phyloP scores from a whole-genome alignment of 371 early-diverging fungal genomes.

The Mortierella sp. region DNA sequence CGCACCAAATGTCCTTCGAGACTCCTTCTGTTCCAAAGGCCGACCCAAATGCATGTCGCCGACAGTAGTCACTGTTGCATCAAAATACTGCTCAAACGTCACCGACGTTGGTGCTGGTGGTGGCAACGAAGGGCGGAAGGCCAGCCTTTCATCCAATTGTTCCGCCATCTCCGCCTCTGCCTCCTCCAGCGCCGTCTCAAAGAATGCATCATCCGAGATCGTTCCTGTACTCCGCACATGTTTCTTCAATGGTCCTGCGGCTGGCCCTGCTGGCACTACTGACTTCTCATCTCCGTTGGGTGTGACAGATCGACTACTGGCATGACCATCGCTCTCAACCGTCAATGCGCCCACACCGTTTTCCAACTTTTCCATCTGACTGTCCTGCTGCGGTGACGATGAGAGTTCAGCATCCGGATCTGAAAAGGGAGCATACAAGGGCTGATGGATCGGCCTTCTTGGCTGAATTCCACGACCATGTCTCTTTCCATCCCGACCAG shows the following conservation, averaged over 20 bases:
- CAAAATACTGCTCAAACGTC: constrained; percentile 58
- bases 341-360: not conserved
- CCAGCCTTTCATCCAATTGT: constrained; percentile 16
- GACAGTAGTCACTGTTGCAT: constrained; percentile 18
- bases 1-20: constrained; percentile 51
- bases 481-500: constrained; percentile 2
- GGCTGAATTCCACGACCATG: constrained; percentile 19
- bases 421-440: constrained; percentile 39
- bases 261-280: not conserved
- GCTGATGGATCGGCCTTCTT: constrained; percentile 30
- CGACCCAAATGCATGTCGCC: constrained; percentile 56
- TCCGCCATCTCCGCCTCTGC: constrained; percentile 32
- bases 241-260: constrained; percentile 35
- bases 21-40: constrained; percentile 50
- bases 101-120: constrained; percentile 41
- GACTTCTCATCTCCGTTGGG: not conserved
- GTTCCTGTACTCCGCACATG: constrained; percentile 48
- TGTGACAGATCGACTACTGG: not conserved
- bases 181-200: constrained; percentile 47
- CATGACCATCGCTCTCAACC: not conserved
- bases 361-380: not conserved
- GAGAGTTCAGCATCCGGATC: constrained; percentile 14
- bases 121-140: constrained; percentile 34
- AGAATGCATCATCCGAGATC: constrained; percentile 55
- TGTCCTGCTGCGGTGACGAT: not conserved